Percentiles rank a stretch among this genome's conserved stretches.
Conservation (phyloP, 2,329 filamentous ascomycete genomes). For the Diatrype stigma region DNA sequence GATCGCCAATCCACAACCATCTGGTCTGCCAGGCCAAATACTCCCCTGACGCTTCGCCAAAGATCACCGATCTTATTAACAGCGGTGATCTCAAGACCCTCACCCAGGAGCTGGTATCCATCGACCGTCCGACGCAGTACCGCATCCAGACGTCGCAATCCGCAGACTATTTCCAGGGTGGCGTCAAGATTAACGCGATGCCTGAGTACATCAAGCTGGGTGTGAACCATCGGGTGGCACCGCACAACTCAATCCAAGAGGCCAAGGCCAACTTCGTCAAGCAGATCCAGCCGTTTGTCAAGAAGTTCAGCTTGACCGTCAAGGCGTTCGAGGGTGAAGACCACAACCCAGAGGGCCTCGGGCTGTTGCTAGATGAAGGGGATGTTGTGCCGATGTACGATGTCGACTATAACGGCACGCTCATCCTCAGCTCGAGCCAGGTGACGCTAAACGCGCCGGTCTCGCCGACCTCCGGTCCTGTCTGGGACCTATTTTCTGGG, state of each 20-base stretch:
- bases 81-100: conserved; percentile 27
- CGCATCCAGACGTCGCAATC: conserved; percentile 55
- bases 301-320: conserved; percentile 44
- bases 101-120: conserved; percentile 24
- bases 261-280: conserved; percentile 42
- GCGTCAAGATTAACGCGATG: conserved; percentile 55
- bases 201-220: conserved; percentile 49
- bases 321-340: conserved; percentile 41
- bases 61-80: conserved; percentile 28
- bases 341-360: conserved; percentile 21
- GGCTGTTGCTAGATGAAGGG: conserved; percentile 14
- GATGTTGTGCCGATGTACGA: conserved; percentile 28
- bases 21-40: conserved; percentile 31
- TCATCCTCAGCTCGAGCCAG: conserved; percentile 30
- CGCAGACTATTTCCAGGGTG: conserved; percentile 49
- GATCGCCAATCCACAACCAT: conserved; percentile 31
- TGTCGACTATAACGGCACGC: conserved; percentile 36
- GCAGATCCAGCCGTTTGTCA: conserved; percentile 41
- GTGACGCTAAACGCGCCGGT: conserved; percentile 31
- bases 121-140: conserved; percentile 40
- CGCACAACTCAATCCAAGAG: conserved; percentile 44
- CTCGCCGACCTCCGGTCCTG: conserved; percentile 28
- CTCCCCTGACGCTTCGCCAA: conserved; percentile 26
- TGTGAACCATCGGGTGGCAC: conserved; percentile 55
- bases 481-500: conserved; percentile 30